These are phyloP conservation scores for Neckera pumila DNA, from an alignment of 225 moss, liverwort and hornwort species.

Conservation along the genomic window DNA sequence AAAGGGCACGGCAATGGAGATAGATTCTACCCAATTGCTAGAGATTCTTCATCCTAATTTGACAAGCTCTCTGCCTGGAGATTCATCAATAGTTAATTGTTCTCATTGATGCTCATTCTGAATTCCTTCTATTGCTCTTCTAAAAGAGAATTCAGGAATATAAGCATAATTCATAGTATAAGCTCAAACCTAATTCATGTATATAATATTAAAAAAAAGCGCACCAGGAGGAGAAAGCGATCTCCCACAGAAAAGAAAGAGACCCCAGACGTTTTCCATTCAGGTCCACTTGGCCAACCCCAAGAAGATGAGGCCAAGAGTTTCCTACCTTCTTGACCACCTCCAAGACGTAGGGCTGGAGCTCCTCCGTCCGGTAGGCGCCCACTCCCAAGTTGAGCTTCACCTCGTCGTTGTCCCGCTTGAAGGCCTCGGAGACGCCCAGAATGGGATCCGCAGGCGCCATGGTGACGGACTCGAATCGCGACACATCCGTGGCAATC, in stretches of 20 bases:
- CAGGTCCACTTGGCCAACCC: not conserved
- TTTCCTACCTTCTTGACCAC: constrained; percentile 81
- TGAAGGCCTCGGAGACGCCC: constrained; percentile 93
- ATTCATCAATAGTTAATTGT: not conserved
- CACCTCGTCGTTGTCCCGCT: constrained; percentile 43
- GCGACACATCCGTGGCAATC: constrained; percentile 69
- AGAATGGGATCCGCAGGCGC: constrained; percentile 93
- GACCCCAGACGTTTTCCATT: not conserved
- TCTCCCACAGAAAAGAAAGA: not conserved
- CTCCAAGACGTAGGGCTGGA: constrained; percentile 81
- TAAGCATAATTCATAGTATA: not conserved
- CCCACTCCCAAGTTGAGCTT: constrained; percentile 94
- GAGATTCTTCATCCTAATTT: not conserved
- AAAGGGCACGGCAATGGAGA: not conserved
- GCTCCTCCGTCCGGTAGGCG: constrained; percentile 89
- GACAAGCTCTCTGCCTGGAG: not conserved
- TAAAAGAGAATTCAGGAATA: not conserved
- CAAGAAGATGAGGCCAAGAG: too few relatives aligned
- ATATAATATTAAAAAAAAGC: not conserved
- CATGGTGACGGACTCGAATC: constrained; percentile 71
- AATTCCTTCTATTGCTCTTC: not conserved
- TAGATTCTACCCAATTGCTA: not conserved
- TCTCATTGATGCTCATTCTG: not conserved
- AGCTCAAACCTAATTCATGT: not conserved
- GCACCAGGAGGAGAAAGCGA: not conserved